Evolutionary conservation across 1,139 yeast genomes (phyloP), one percentile per base, ranked within the genome.

Genomic region (Hemisphaericaspora xylanilytica): DNA sequence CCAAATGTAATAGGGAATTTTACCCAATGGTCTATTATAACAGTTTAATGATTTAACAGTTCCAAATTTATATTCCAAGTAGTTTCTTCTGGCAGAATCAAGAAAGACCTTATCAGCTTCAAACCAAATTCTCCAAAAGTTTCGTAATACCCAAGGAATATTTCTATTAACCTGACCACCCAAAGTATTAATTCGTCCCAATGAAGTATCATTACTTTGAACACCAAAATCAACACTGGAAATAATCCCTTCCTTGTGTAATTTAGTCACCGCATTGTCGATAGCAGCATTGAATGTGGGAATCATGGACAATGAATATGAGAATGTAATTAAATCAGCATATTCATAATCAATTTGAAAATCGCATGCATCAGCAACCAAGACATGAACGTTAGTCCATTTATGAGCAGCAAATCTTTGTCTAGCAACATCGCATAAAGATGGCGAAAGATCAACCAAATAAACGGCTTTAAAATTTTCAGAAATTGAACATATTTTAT

Each of bases 91-190:
- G 5, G 89, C 74, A 28, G 89, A 81, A 55, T 85, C 95, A 50
- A 85, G 71, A 52, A 79, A 83, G 3, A 85, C 95, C 48, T 82
- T 76, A 59, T 85, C 95, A 40, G 85, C 83, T 61, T 85, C 95
- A 60, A 85, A 85, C 95, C 95, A 85, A 39, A 82, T 68, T 56
- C 89, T 74, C 95, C 95, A 85, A 57, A 85, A 85, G 32, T 86
- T 83, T 56, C 95, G 70, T 39, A 78, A 71, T 40, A 82, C 48
- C 94, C 94, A 85, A 28, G 88, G 82, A 46, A 79, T 81, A 55
- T 84, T 84, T 55, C 94, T 72, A 51, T 79, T 75, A 24, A 74
- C 73, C 47, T 80, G 66, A 7, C 94, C 94, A 38, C 94, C 94
- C 28, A 85, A 65, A 6, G 90, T 82, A 52, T 84, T 79, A 40